Conservation (phyloP, 805 yeast genomes). For the Monosporozyma unispora region DNA sequence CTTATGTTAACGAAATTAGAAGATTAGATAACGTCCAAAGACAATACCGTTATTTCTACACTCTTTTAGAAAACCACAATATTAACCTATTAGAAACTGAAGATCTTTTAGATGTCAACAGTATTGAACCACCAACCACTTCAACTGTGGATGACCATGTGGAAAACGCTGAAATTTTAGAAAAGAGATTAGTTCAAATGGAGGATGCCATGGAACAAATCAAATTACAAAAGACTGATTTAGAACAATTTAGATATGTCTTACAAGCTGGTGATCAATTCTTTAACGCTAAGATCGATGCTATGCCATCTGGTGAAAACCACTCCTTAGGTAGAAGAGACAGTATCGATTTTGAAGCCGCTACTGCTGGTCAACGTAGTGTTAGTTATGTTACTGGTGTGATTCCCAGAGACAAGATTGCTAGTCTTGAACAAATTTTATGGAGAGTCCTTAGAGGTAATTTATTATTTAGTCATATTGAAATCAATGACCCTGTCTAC, state of each 20-base stretch:
- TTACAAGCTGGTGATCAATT: conserved; percentile 42
- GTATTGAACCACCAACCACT: conserved; percentile 33
- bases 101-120: conserved; percentile 28
- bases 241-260: conserved; percentile 53
- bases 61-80: conserved; percentile 42
- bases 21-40: conserved; percentile 80
- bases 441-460: conserved; percentile 75
- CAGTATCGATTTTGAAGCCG: conserved; percentile 15
- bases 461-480: conserved; percentile 50
- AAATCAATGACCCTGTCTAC: conserved; percentile 46
- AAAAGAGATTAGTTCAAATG: conserved; percentile 64
- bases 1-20: conserved; percentile 82
- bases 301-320: conserved; percentile 5
- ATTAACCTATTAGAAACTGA: conserved; percentile 30
- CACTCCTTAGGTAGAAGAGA: conserved; percentile 9
- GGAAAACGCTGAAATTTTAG: conserved; percentile 55
- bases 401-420: conserved; percentile 50
- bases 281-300: conserved; percentile 25
- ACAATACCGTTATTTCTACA: conserved; percentile 53
- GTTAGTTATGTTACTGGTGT: conserved; percentile 57
- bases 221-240: conserved; percentile 43
- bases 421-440: conserved; percentile 53
- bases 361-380: conserved; percentile 21
- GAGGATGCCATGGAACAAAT: conserved; percentile 60
- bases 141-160: conserved; percentile 66